phyloP scores from a whole-genome alignment of 441 rosid species.

The Pelargonium citronellum region DNA sequence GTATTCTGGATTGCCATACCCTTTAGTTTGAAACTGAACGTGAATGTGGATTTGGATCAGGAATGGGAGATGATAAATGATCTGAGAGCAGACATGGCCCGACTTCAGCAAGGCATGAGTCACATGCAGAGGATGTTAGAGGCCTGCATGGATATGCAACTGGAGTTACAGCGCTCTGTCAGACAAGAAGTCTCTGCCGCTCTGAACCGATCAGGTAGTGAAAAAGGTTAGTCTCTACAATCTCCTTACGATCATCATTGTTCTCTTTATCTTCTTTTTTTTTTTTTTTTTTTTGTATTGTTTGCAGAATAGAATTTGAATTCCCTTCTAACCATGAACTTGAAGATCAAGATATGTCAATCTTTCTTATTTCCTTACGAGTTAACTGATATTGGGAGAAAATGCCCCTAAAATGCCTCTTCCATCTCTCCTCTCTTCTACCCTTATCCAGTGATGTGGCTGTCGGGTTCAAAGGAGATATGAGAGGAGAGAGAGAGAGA shows the following conservation, averaged over 20 bases:
- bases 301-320: too few relatives aligned
- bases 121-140: slow-evolving; percentile 98
- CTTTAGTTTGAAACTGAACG: not conserved
- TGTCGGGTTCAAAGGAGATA: too few relatives aligned
- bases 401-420: too few relatives aligned
- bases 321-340: too few relatives aligned
- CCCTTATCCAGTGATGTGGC: too few relatives aligned
- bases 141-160: slow-evolving; percentile 97
- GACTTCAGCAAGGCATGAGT: slow-evolving; percentile 95
- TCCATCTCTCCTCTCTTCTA: too few relatives aligned
- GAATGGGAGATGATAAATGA: slow-evolving; percentile 95
- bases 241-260: not conserved
- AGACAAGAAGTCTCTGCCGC: slow-evolving; percentile 99
- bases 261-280: not conserved
- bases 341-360: too few relatives aligned
- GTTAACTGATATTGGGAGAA: too few relatives aligned
- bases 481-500: too few relatives aligned
- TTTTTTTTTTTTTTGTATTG: too few relatives aligned
- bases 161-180: slow-evolving; percentile 91
- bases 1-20: not conserved
- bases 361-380: too few relatives aligned
- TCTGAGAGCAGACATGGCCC: slow-evolving; percentile 77
- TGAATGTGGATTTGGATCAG: slow-evolving; percentile 33
- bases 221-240: slow-evolving; percentile 43
- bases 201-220: slow-evolving; percentile 62